Conservation (phyloP, 768 basidiomycete genomes). For the Xanthoconium stramineum region DNA sequence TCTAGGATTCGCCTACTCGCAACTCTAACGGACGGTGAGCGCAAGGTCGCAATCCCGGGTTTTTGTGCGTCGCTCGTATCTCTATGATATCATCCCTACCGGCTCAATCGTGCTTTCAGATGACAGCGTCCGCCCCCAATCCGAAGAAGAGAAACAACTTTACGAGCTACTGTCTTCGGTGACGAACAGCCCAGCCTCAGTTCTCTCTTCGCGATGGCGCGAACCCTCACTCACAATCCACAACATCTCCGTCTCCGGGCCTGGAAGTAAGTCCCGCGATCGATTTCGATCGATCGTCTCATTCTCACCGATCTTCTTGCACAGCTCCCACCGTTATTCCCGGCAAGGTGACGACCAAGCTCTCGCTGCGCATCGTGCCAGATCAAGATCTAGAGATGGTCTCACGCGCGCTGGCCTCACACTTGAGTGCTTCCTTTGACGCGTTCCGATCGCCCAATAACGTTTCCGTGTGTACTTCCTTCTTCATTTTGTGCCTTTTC, state of each 20-base stretch:
- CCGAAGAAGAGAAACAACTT: conserved; percentile 60
- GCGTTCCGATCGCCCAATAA: conserved; percentile 63
- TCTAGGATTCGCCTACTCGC: conserved; percentile 75
- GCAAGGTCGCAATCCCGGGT: conserved; percentile 64
- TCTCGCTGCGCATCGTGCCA: conserved; percentile 92
- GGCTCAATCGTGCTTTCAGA: conserved; percentile 42
- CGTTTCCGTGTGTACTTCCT: conserved; percentile 50
- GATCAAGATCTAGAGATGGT: conserved; percentile 82
- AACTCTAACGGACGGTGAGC: conserved; percentile 57
- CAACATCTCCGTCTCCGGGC: conserved; percentile 78
- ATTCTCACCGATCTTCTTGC: background rate
- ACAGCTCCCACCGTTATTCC: conserved; percentile 89
- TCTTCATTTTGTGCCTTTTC: too few species aligned
- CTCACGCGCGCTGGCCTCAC: conserved; percentile 53
- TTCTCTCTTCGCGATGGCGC: conserved; percentile 79
- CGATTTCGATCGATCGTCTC: background rate
- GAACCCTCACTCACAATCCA: conserved; percentile 90
- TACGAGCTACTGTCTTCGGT: conserved; percentile 69
- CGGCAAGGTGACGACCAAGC: conserved; percentile 72
- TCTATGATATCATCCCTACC: background rate
- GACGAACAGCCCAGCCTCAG: conserved; percentile 62
- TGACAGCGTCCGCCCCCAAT: conserved; percentile 69
- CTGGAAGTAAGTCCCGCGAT: conserved; percentile 52
- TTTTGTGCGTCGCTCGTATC: conserved; percentile 63
- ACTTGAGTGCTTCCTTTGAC: conserved; percentile 59